Evolutionary conservation across 2,329 filamentous ascomycete genomes (phyloP).

Genomic region (Stachybotrys chartarum): DNA sequence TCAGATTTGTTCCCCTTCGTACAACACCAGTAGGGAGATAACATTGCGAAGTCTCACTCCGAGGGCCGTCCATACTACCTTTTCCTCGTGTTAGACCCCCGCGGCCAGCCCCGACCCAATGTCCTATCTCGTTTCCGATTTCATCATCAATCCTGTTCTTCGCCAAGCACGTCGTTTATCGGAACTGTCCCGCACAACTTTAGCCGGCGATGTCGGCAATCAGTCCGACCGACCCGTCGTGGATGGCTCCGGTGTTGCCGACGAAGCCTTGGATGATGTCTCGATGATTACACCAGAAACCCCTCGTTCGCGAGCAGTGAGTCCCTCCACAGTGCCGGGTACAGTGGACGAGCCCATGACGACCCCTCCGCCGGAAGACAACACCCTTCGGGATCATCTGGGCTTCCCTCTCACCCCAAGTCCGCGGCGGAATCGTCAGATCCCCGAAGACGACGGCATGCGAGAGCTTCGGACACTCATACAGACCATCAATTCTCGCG

Average conservation of each 20-base stretch:
- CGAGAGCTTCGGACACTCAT: slow-evolving; percentile 58
- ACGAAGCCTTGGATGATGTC: slow-evolving; percentile 8
- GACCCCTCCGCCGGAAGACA: slow-evolving; percentile 12
- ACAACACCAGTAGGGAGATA: neutral
- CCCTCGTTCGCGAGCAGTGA: slow-evolving; percentile 20
- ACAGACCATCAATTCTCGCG: slow-evolving; percentile 56
- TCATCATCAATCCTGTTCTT: slow-evolving; percentile 59
- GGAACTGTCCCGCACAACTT: slow-evolving; percentile 34
- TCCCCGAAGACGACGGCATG: slow-evolving; percentile 80
- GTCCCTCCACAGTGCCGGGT: slow-evolving; percentile 25
- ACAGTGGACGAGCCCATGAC: slow-evolving; percentile 20
- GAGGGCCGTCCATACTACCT: neutral
- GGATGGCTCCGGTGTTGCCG: slow-evolving; percentile 17
- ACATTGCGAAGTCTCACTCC: neutral
- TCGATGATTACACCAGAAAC: slow-evolving; percentile 11
- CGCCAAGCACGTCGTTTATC: slow-evolving; percentile 60
- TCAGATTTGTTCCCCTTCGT: neutral
- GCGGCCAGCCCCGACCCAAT: slow-evolving; percentile 29
- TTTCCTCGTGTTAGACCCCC: neutral
- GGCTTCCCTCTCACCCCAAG: slow-evolving; percentile 18
- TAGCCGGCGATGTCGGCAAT: slow-evolving; percentile 26
- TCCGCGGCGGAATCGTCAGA: slow-evolving; percentile 20
- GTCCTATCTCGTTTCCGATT: slow-evolving; percentile 57
- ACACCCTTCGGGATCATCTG: slow-evolving; percentile 22
- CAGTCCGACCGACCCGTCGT: slow-evolving; percentile 12